These are phyloP conservation scores for Yamadazyma spencermartinsiae DNA, from an alignment of 1,139 yeast genomes.

Conservation along the genomic window DNA sequence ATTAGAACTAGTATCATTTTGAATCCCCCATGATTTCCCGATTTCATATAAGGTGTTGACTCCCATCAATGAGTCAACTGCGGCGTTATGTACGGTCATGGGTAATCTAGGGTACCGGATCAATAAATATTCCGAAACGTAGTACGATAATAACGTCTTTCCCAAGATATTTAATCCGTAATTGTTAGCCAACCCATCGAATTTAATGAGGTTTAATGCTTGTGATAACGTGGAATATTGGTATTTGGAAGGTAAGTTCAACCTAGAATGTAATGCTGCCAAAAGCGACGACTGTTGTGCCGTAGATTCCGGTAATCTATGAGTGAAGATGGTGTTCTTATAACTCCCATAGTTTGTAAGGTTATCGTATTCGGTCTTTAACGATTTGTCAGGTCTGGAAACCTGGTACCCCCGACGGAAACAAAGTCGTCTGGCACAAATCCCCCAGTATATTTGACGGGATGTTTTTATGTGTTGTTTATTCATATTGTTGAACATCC, in stretches of 20 bases:
- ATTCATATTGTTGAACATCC: not conserved
- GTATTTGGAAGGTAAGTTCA: constrained; percentile 58
- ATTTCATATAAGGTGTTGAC: constrained; percentile 60
- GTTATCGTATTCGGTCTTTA: constrained; percentile 32
- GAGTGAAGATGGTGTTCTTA: constrained; percentile 44
- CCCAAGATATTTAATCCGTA: constrained; percentile 83
- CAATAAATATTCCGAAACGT: constrained; percentile 72
- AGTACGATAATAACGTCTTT: constrained; percentile 70
- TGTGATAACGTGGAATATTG: constrained; percentile 74
- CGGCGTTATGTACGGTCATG: constrained; percentile 68
- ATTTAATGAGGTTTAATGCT: constrained; percentile 55
- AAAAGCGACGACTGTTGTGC: constrained; percentile 67
- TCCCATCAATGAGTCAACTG: constrained; percentile 73
- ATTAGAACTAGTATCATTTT: constrained; percentile 63
- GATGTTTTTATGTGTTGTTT: constrained; percentile 1
- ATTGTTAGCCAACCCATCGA: constrained; percentile 63
- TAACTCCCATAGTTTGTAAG: constrained; percentile 43
- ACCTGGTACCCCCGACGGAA: constrained; percentile 20
- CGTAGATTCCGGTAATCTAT: constrained; percentile 49
- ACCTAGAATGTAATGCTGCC: constrained; percentile 77
- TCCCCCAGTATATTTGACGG: no score
- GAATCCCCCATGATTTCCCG: constrained; percentile 87
- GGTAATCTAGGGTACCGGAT: constrained; percentile 89
- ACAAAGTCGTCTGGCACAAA: not conserved
- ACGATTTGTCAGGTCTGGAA: constrained; percentile 22